These are phyloP conservation scores for Astragalus glycyphyllos DNA, from an alignment of 306 rosid species.

Conservation along the genomic window DNA sequence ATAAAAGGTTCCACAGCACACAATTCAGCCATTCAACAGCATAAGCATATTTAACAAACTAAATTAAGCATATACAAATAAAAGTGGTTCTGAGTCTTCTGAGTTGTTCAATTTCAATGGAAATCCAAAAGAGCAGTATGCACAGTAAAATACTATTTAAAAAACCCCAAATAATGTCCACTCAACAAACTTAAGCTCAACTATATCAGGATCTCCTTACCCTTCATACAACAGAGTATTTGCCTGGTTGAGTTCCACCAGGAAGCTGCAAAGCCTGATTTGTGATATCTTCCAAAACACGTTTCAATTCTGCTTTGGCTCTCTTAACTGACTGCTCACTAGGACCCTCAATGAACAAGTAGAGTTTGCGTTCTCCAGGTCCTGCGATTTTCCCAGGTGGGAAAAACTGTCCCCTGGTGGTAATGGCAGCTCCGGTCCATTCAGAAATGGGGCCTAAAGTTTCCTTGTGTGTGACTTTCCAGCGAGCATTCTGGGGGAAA, in stretches of 20 bases:
- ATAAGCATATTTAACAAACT: too few relatives aligned
- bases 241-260: conserved; percentile 90
- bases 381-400: conserved; percentile 84
- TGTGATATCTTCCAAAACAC: conserved; percentile 90
- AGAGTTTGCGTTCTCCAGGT: conserved; percentile 91
- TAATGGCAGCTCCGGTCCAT: conserved; percentile 98
- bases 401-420: conserved; percentile 92
- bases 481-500: conserved; percentile 96
- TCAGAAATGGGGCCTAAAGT: conserved; percentile 90
- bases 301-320: conserved; percentile 85
- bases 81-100: too few relatives aligned
- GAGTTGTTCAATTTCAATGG: too few relatives aligned
- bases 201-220: conserved; percentile 54
- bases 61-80: too few relatives aligned
- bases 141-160: too few relatives aligned
- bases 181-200: conserved; percentile 1
- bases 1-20: too few relatives aligned
- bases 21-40: too few relatives aligned
- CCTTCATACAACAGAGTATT: conserved; percentile 81
- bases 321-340: conserved; percentile 89
- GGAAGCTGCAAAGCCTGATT: conserved; percentile 88
- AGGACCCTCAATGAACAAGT: conserved; percentile 94
- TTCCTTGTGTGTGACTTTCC: conserved; percentile 98
- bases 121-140: too few relatives aligned
- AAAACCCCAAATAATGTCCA: too few relatives aligned